Evolutionary conservation across 1,139 yeast species (phyloP), one percentile per base, ranked within the genome.

Genomic region (Kodamaea sp.): DNA sequence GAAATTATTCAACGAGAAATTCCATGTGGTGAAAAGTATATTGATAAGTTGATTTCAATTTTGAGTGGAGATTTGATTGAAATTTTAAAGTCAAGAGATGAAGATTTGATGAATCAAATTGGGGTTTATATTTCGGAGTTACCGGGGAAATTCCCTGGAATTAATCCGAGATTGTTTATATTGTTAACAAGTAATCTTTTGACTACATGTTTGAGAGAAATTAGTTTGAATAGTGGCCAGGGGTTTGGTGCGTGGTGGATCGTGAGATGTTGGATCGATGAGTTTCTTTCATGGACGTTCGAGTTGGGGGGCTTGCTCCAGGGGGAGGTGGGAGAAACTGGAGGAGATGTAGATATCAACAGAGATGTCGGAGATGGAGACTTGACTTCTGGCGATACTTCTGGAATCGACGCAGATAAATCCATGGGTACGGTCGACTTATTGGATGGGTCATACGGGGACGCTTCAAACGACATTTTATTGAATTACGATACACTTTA

Each of bases 201-300:
- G 37, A 79, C 86, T 4, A 71, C 81, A n/a, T 78, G 82, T n/a
- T 60, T 82, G 29, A 65, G 86, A 40, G 86, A 81, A 48, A 76
- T 83, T 41, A 75, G 82, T 36, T 64, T 78, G 41, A 63, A 66
- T 24, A 80, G 83, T 2, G 83, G 84, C 3, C 74, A 72, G 36
- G 75, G 82, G 2, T 83, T 84, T 57, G 83, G 82, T 8, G 78
- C 82, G 1, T 84, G 94, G 90, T 84, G 90, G 89, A 74, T 78
- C 28, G 70, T 84, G 9, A 67, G 85, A 40, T 81, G 88, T 55
- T 85, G 94, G 90, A 67, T 81, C 6, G 87, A 81, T 53, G 92
- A 84, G 53, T 84, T 79, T 73, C 64, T 82, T 48, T 73, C 74
- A 2, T 82, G 88, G 82, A 63, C 75, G 39, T 82, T 84, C 20